Percentiles rank a stretch among this genome's conserved stretches.
These are phyloP conservation scores for Mortierella sp. DNA, from an alignment of 371 early-diverging fungal genomes.

Conservation along the genomic window DNA sequence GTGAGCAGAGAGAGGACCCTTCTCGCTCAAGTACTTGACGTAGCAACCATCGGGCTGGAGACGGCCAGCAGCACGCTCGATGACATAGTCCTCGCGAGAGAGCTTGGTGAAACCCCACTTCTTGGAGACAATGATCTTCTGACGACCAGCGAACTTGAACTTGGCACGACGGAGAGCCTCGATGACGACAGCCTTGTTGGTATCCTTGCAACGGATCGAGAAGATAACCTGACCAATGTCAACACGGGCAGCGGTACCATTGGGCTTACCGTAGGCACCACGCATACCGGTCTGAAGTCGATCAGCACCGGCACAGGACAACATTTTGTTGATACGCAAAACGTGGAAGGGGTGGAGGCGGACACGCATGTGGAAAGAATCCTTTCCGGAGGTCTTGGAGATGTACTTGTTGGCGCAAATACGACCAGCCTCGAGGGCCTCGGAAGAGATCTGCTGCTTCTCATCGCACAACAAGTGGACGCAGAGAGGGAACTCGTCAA, in stretches of 20 bases:
- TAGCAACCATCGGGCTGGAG: slow-evolving; percentile 97
- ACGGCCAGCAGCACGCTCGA: slow-evolving; percentile 81
- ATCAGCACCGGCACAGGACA: slow-evolving; percentile 99
- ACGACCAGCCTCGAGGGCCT: slow-evolving; percentile 99
- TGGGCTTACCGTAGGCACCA: slow-evolving; percentile 99
- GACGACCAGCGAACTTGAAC: slow-evolving; percentile 99
- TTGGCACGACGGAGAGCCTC: slow-evolving; percentile 99
- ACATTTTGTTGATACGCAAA: slow-evolving; percentile 99
- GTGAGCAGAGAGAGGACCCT: slow-evolving; percentile 87
- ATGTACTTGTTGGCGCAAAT: slow-evolving; percentile 99
- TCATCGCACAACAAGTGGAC: slow-evolving; percentile 99
- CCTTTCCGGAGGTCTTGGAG: slow-evolving; percentile 98
- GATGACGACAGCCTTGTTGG: slow-evolving; percentile 94
- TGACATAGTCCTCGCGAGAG: slow-evolving; percentile 93
- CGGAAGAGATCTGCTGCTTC: slow-evolving; percentile 99
- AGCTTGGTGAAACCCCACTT: slow-evolving; percentile 99
- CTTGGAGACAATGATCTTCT: slow-evolving; percentile 98
- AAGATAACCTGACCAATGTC: slow-evolving; percentile 99
- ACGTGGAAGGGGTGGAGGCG: slow-evolving; percentile 99
- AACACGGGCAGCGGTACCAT: slow-evolving; percentile 99
- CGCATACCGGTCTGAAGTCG: slow-evolving; percentile 99
- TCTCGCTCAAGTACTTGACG: slow-evolving; percentile 95
- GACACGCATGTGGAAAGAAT: slow-evolving; percentile 99
- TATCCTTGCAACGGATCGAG: slow-evolving; percentile 98
- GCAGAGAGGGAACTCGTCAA: slow-evolving; percentile 98